These are phyloP conservation scores for Pseudoperonospora humuli DNA, from an alignment of 352 stramenopile genomes.

Conservation along the genomic window DNA sequence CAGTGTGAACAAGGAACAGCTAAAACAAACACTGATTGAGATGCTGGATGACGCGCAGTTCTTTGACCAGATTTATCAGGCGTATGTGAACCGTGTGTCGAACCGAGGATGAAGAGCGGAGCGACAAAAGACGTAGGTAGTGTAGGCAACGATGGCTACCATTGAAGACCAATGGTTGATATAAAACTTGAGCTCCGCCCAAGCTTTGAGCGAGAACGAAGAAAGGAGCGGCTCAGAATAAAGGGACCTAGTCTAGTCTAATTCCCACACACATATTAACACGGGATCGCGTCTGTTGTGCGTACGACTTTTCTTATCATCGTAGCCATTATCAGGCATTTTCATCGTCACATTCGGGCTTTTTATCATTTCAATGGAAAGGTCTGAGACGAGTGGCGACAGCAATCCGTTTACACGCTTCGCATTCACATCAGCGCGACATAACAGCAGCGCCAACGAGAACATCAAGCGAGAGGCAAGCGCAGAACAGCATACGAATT, in stretches of 20 bases:
- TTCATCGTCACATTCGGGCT: not conserved
- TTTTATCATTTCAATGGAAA: constrained; percentile 9
- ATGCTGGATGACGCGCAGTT: constrained; percentile 78
- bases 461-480: constrained; percentile 8
- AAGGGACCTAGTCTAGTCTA: constrained; percentile 13
- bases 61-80: constrained; percentile 85
- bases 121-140: constrained; percentile 17
- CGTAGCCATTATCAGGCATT: not conserved
- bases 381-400: constrained; percentile 4
- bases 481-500: not conserved
- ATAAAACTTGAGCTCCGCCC: constrained; percentile 23
- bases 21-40: constrained; percentile 78
- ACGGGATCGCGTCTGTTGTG: constrained; percentile 17
- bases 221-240: constrained; percentile 1
- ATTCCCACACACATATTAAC: constrained; percentile 18
- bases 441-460: constrained; percentile 4
- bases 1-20: constrained; percentile 75
- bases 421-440: constrained; percentile 24
- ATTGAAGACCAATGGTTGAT: constrained; percentile 18
- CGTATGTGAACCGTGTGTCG: constrained; percentile 65
- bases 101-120: constrained; percentile 28
- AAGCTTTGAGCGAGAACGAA: constrained; percentile 4
- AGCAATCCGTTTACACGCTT: constrained; percentile 64
- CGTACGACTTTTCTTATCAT: constrained; percentile 9
- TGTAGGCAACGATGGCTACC: constrained; percentile 17